phyloP scores from a whole-genome alignment of 805 yeast genomes.

The Yamadazyma paraphyllophila region DNA sequence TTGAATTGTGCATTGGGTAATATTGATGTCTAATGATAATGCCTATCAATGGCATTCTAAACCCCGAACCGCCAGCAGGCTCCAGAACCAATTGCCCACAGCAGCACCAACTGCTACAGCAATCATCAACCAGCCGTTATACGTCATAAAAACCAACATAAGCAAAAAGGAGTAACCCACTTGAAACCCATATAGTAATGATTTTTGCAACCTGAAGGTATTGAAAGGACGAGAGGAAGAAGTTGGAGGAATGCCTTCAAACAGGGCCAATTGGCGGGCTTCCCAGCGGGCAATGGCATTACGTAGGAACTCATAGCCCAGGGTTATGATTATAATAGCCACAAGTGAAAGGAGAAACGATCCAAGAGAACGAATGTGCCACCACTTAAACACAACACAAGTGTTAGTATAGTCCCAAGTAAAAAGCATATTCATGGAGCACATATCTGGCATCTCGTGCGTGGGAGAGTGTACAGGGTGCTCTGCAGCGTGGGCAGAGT shows the following conservation, averaged over 20 bases:
- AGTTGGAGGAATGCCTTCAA: slow-evolving; percentile 8
- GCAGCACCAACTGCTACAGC: slow-evolving; percentile 72
- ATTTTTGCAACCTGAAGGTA: slow-evolving; percentile 26
- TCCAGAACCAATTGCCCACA: slow-evolving; percentile 67
- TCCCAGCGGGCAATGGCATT: slow-evolving; percentile 30
- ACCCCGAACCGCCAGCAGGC: slow-evolving; percentile 14
- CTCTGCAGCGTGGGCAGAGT: neutral
- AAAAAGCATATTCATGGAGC: slow-evolving; percentile 71
- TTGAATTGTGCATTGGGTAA: no score
- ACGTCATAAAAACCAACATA: slow-evolving; percentile 85
- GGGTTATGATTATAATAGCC: slow-evolving; percentile 46
- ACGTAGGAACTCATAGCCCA: slow-evolving; percentile 62
- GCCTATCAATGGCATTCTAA: slow-evolving; percentile 30
- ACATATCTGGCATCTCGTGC: slow-evolving; percentile 24
- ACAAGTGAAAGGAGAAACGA: slow-evolving; percentile 54
- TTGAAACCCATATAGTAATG: slow-evolving; percentile 57
- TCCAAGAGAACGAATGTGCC: slow-evolving; percentile 62
- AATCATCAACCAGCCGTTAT: slow-evolving; percentile 80
- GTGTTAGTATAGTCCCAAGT: slow-evolving; percentile 76
- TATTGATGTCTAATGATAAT: no score
- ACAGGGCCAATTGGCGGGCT: slow-evolving; percentile 1
- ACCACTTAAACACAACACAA: slow-evolving; percentile 74
- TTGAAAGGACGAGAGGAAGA: slow-evolving; percentile 8
- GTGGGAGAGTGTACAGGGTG: slow-evolving; percentile 2
- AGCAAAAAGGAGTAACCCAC: slow-evolving; percentile 68